phyloP scores from a whole-genome alignment of 305 asterid genomes.

The Solanum hybrid region DNA sequence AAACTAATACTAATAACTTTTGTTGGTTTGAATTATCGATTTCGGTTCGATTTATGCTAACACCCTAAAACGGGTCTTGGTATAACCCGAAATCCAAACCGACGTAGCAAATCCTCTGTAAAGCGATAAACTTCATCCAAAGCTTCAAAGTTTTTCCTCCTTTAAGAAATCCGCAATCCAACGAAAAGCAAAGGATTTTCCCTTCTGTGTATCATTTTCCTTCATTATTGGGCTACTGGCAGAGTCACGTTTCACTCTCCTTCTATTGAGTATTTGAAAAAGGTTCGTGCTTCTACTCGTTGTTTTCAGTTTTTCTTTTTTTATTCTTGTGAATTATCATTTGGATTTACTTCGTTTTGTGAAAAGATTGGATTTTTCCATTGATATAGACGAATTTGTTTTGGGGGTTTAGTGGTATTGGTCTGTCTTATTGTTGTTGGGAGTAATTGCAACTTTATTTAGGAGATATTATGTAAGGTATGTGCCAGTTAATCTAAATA shows the following conservation, averaged over 20 bases:
- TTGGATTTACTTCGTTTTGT: not conserved
- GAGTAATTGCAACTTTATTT: not conserved
- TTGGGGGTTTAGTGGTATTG: not conserved
- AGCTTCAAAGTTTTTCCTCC: not conserved
- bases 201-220: not conserved
- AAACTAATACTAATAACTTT: too few relatives aligned
- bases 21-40: not conserved
- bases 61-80: not conserved
- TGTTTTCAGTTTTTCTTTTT: not conserved
- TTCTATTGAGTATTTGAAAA: not conserved
- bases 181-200: not conserved
- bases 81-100: not conserved
- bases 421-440: not conserved
- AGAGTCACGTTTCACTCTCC: not conserved
- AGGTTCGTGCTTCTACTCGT: not conserved
- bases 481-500: not conserved
- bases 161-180: not conserved
- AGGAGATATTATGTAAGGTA: not conserved
- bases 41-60: not conserved
- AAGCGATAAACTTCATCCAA: not conserved
- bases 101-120: not conserved
- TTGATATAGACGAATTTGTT: not conserved
- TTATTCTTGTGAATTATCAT: not conserved
- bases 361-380: not conserved
- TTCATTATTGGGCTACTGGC: not conserved